These are phyloP conservation scores for Phragmites australis DNA, from an alignment of 176 grass and related monocot species.

Conservation along the genomic window DNA sequence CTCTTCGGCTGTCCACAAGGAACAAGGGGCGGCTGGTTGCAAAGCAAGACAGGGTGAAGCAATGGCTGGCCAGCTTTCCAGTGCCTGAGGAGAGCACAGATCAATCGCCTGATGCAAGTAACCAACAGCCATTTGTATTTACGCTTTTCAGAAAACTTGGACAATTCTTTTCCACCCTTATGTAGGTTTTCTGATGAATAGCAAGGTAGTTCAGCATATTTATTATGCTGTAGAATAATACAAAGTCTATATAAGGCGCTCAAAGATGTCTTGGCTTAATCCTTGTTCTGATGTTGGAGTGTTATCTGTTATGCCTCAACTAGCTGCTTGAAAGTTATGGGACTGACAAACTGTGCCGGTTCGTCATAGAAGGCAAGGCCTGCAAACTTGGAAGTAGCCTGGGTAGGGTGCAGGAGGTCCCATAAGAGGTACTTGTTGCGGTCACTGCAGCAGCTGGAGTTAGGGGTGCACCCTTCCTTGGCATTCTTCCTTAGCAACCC, in stretches of 20 bases:
- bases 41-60: constrained; percentile 54
- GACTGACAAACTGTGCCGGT: constrained; percentile 36
- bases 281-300: not conserved
- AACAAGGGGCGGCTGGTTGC: constrained; percentile 67
- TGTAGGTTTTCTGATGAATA: constrained; percentile 30
- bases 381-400: constrained; percentile 47
- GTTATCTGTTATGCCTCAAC: constrained; percentile 33
- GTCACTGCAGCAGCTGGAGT: constrained; percentile 53
- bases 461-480: constrained; percentile 47
- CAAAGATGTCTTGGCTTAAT: not conserved
- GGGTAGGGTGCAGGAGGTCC: constrained; percentile 61
- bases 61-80: constrained; percentile 54
- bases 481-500: constrained; percentile 69
- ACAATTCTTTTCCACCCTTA: constrained; percentile 14
- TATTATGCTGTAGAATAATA: constrained; percentile 6
- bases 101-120: not conserved
- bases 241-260: not conserved
- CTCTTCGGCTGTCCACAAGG: constrained; percentile 62
- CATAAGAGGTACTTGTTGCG: constrained; percentile 59
- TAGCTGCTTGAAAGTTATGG: constrained; percentile 66
- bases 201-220: not conserved
- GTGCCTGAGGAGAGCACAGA: constrained; percentile 30
- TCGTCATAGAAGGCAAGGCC: constrained; percentile 51
- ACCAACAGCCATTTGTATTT: constrained; percentile 12
- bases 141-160: constrained; percentile 33